A percentile compares a stretch with the other conserved stretches of the same genome.
phyloP scores from a whole-genome alignment of 2,329 filamentous ascomycete species.

The Aspergillus sclerotialis region DNA sequence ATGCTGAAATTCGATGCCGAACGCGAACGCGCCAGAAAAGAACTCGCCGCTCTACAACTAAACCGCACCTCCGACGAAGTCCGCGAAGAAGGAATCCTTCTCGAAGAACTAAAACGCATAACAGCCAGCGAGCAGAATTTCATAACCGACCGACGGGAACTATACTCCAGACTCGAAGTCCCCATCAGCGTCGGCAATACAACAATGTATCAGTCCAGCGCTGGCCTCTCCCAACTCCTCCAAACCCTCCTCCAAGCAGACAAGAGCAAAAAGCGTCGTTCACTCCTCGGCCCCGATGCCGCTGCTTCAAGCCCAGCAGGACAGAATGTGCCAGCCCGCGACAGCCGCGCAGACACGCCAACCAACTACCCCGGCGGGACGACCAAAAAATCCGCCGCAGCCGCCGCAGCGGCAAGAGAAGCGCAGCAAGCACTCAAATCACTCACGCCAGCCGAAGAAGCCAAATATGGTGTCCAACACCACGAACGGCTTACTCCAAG shows the following conservation, averaged over 20 bases:
- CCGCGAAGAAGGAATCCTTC: constrained; percentile 80
- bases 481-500: constrained; percentile 80
- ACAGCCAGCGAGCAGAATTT: constrained; percentile 78
- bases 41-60: constrained; percentile 73
- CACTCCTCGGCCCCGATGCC: constrained; percentile 56
- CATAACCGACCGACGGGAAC: constrained; percentile 78
- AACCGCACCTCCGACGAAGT: constrained; percentile 79
- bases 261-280: constrained; percentile 82
- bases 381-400: constrained; percentile 31
- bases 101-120: constrained; percentile 88
- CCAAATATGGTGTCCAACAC: constrained; percentile 74
- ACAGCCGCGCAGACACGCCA: constrained; percentile 32
- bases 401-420: constrained; percentile 32
- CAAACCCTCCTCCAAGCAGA: constrained; percentile 76
- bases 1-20: constrained; percentile 81
- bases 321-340: constrained; percentile 41
- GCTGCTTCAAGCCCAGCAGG: constrained; percentile 44
- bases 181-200: constrained; percentile 65
- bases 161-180: constrained; percentile 80
- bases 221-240: constrained; percentile 71
- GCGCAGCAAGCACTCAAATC: constrained; percentile 56
- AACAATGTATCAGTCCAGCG: constrained; percentile 70
- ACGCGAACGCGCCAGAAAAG: constrained; percentile 73
- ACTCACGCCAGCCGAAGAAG: constrained; percentile 68
- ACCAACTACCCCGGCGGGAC: constrained; percentile 12